Conservation (phyloP, 2,329 filamentous ascomycete genomes). For the Fusarium bactridioides region DNA sequence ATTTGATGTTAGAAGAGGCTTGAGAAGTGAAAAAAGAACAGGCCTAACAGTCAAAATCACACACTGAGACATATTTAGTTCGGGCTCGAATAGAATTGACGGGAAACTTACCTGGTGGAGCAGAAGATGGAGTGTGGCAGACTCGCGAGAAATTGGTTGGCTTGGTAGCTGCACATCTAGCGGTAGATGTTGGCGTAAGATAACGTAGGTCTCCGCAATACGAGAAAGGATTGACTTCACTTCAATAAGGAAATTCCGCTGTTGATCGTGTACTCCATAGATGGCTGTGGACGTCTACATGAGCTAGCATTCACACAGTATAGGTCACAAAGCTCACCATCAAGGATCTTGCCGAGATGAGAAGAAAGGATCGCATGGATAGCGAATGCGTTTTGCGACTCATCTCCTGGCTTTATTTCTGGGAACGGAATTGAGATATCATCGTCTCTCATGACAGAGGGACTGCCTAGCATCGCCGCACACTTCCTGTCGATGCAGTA, state of each 20-base stretch:
- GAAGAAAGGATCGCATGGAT: constrained; percentile 29
- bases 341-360: constrained; percentile 31
- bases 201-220: constrained; percentile 18
- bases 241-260: constrained; percentile 25
- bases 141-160: constrained; percentile 27
- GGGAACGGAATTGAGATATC: constrained; percentile 34
- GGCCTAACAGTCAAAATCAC: constrained; percentile 31
- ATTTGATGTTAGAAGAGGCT: constrained; percentile 6
- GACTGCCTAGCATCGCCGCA: constrained; percentile 27
- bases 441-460: constrained; percentile 25
- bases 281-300: constrained; percentile 12
- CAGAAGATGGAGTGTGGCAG: constrained; percentile 26
- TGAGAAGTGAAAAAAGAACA: constrained; percentile 31
- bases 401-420: background rate
- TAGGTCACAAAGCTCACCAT: constrained; percentile 11
- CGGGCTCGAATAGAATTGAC: rapidly evolving
- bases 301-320: no score
- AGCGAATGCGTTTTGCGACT: constrained; percentile 25
- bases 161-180: constrained; percentile 12
- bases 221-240: constrained; percentile 28
- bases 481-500: constrained; percentile 36
- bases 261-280: constrained; percentile 18
- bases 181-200: constrained; percentile 16
- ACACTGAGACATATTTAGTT: constrained; percentile 8
- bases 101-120: constrained; percentile 22